phyloP scores from a whole-genome alignment of 257 asterid species.

The Forsythia viridissima region DNA sequence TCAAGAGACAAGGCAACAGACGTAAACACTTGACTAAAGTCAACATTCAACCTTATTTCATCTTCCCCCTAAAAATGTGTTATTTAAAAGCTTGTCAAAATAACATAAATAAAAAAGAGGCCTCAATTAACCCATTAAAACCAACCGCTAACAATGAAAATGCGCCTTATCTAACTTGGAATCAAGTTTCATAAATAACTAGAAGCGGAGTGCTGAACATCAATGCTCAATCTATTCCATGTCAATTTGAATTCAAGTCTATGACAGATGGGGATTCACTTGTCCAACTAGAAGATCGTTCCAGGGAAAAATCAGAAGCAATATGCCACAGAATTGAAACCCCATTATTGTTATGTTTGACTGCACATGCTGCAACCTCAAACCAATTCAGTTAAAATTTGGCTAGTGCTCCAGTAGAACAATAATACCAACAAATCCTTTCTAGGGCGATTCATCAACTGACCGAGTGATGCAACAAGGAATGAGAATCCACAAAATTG shows the following conservation, averaged over 20 bases:
- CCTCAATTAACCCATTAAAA: background rate
- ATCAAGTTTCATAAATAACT: background rate
- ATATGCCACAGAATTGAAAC: background rate
- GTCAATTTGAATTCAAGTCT: background rate
- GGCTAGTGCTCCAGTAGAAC: background rate
- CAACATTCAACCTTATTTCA: background rate
- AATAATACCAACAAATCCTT: background rate
- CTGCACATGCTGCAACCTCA: background rate
- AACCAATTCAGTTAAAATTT: background rate
- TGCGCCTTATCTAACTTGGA: too few species aligned
- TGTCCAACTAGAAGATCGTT: background rate
- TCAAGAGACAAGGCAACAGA: too few species aligned
- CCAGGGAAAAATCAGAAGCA: background rate
- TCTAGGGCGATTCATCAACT: background rate
- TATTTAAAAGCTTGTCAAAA: background rate
- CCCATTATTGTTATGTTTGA: background rate
- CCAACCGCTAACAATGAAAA: background rate
- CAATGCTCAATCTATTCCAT: background rate
- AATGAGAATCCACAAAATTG: background rate
- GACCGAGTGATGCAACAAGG: background rate
- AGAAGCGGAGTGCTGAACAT: background rate
- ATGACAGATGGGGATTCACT: background rate
- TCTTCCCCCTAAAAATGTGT: background rate
- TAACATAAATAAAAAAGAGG: background rate
- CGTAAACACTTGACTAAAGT: background rate